Percentiles rank a stretch among this genome's conserved stretches.
Conservation (phyloP, 345 rosid species). For the Cardamine chenopodiifolia region DNA sequence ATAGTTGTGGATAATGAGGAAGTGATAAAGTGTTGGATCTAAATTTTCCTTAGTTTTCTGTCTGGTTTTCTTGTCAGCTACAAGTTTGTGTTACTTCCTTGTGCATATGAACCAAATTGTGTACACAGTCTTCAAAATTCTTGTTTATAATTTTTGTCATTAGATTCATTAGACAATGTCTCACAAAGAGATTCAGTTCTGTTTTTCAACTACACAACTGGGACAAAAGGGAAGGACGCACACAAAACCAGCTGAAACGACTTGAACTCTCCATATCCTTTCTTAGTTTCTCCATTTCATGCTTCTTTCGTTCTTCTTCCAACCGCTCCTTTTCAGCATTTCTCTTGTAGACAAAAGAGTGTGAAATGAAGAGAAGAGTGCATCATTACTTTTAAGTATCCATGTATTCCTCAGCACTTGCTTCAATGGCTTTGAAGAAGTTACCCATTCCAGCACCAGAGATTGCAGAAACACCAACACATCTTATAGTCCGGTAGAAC, state of each 20-base stretch:
- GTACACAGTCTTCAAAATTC: conserved; percentile 4
- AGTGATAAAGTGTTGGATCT: not conserved
- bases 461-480: conserved; percentile 84
- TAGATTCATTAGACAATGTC: conserved; percentile 10
- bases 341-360: conserved; percentile 46
- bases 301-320: conserved; percentile 63
- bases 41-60: conserved; percentile 11
- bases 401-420: conserved; percentile 75
- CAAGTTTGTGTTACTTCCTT: not conserved
- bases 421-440: conserved; percentile 71
- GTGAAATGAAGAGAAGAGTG: conserved; percentile 1
- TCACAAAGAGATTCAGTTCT: not conserved
- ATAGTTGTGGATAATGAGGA: conserved; percentile 24
- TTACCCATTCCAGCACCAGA: conserved; percentile 80
- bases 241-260: not conserved
- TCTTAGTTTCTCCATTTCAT: conserved; percentile 66
- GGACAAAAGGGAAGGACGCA: not conserved
- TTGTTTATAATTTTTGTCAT: conserved; percentile 1
- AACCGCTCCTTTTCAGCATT: conserved; percentile 69
- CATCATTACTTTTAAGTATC: conserved; percentile 65
- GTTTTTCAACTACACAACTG: conserved; percentile 16
- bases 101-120: conserved; percentile 36
- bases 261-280: conserved; percentile 65
- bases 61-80: not conserved
- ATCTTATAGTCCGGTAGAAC: conserved; percentile 64